Conservation (phyloP, 192 early-diverging fungal species). For the Backusella luteola region DNA sequence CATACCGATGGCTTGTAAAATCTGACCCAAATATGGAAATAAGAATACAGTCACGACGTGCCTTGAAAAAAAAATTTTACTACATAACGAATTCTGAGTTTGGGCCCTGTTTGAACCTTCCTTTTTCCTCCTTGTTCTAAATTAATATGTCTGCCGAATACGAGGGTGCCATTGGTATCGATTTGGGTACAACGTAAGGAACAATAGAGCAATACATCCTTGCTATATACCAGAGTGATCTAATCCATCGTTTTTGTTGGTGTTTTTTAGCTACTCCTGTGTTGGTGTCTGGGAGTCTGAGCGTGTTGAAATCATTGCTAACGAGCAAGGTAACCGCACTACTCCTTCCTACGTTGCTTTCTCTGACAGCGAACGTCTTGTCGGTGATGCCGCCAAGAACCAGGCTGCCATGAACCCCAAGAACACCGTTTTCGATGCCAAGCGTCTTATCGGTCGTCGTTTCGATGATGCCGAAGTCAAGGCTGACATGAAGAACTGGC, state of each 20-base stretch:
- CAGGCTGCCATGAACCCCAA: slow-evolving; percentile 88
- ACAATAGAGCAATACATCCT: neutral
- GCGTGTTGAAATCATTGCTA: slow-evolving; percentile 94
- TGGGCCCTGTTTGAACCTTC: slow-evolving; percentile 15
- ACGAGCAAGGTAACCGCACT: slow-evolving; percentile 89
- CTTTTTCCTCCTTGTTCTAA: slow-evolving; percentile 23
- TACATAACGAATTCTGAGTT: slow-evolving; percentile 4
- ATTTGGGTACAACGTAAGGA: slow-evolving; percentile 49
- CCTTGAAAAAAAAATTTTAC: neutral
- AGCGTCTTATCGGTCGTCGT: slow-evolving; percentile 87
- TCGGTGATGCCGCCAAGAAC: slow-evolving; percentile 91
- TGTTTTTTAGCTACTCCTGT: slow-evolving; percentile 95
- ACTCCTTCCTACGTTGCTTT: slow-evolving; percentile 88
- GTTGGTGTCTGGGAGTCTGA: slow-evolving; percentile 88
- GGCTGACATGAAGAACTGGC: slow-evolving; percentile 81
- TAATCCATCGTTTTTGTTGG: slow-evolving; percentile 22
- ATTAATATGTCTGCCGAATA: slow-evolving; percentile 38
- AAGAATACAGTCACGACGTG: neutral
- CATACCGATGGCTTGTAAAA: neutral
- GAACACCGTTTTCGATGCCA: slow-evolving; percentile 90
- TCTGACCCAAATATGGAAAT: neutral
- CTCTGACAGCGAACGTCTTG: slow-evolving; percentile 74
- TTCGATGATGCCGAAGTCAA: slow-evolving; percentile 84
- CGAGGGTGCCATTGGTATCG: slow-evolving; percentile 43
- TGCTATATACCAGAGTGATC: neutral